Evolutionary conservation across 2,329 filamentous ascomycete species (phyloP).

Genomic region (Penicillium vulpinum): DNA sequence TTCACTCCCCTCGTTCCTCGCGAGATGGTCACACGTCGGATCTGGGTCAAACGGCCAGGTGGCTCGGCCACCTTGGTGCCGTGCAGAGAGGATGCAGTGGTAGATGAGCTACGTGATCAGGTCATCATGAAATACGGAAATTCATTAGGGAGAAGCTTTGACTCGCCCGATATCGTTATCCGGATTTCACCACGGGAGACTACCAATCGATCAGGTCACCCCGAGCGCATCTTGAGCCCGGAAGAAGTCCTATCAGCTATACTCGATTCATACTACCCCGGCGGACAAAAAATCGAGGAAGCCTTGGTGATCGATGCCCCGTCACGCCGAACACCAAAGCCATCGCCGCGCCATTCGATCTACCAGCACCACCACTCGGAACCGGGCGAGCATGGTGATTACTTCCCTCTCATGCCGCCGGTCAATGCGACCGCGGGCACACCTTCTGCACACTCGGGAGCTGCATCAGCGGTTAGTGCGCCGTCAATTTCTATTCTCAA

Average conservation of each 20-base stretch:
- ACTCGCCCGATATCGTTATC: constrained; percentile 84
- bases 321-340: constrained; percentile 70
- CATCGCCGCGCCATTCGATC: constrained; percentile 64
- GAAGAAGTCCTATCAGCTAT: constrained; percentile 80
- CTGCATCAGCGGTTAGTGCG: constrained; percentile 39
- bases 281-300: constrained; percentile 83
- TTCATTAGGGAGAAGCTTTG: constrained; percentile 82
- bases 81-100: constrained; percentile 82
- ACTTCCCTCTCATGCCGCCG: constrained; percentile 74
- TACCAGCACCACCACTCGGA: constrained; percentile 57
- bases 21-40: constrained; percentile 61
- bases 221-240: constrained; percentile 73
- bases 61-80: constrained; percentile 85
- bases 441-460: constrained; percentile 47
- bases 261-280: constrained; percentile 79
- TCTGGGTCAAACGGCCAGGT: constrained; percentile 89
- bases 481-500: constrained; percentile 78
- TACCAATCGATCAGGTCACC: constrained; percentile 44
- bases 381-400: constrained; percentile 72
- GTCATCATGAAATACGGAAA: constrained; percentile 93
- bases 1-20: constrained; percentile 20
- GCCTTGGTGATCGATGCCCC: constrained; percentile 89
- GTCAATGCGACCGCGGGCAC: constrained; percentile 40
- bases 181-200: constrained; percentile 71
- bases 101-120: constrained; percentile 91